phyloP scores from a whole-genome alignment of 257 asterid species.

The Solanum acaule region DNA sequence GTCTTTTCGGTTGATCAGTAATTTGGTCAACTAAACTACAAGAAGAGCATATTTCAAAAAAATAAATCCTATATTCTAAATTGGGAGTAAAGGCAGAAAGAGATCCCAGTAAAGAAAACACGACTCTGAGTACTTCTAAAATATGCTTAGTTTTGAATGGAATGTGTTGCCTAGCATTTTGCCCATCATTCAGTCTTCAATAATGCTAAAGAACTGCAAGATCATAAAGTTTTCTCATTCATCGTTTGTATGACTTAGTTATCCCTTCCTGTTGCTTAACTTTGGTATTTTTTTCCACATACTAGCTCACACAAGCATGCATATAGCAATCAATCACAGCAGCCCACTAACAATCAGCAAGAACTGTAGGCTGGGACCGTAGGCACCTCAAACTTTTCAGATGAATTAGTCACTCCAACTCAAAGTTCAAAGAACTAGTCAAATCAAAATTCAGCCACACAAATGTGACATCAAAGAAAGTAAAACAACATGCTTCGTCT shows the following conservation, averaged over 20 bases:
- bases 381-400: neutral
- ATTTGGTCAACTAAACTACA: neutral
- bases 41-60: neutral
- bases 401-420: neutral
- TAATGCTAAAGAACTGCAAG: neutral
- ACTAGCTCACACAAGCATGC: neutral
- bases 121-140: neutral
- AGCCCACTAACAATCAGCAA: neutral
- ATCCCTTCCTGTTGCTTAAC: neutral
- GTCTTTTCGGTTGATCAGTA: neutral
- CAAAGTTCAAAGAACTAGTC: neutral
- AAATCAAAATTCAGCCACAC: neutral
- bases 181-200: neutral
- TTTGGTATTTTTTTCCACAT: neutral
- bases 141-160: neutral
- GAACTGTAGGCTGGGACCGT: neutral
- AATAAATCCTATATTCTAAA: neutral
- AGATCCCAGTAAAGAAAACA: neutral
- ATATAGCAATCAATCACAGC: neutral
- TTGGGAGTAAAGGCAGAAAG: neutral
- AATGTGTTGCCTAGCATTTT: neutral
- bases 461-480: neutral
- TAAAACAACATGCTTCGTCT: neutral
- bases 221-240: neutral
- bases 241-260: neutral